Evolutionary conservation across 1,284 basidiomycete species (phyloP).

Genomic region (Ustilago crameri): DNA sequence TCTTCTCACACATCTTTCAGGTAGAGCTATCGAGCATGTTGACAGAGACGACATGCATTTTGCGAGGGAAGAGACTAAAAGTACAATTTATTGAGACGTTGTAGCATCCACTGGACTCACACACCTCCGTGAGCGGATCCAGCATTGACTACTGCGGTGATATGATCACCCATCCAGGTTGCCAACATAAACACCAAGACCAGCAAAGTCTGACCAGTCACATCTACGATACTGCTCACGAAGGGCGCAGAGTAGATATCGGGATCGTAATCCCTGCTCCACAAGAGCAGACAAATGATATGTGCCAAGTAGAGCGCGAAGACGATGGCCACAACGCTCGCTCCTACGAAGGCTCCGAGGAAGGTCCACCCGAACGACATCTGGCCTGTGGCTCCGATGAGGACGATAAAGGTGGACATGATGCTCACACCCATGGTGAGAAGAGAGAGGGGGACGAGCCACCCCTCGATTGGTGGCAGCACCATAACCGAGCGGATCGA

Average conservation of each 20-base stretch:
- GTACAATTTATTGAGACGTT: constrained; percentile 10
- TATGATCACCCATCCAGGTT: constrained; percentile 62
- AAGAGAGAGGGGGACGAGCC: constrained; percentile 57
- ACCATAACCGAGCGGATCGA: constrained; percentile 23
- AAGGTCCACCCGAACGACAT: constrained; percentile 62
- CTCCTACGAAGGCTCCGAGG: constrained; percentile 33
- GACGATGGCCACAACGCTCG: constrained; percentile 18
- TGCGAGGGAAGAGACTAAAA: constrained; percentile 14
- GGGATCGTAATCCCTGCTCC: constrained; percentile 85
- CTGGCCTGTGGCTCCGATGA: constrained; percentile 48
- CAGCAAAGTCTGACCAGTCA: constrained; percentile 86
- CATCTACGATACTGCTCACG: constrained; percentile 88
- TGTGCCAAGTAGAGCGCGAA: constrained; percentile 79
- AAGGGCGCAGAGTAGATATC: constrained; percentile 88
- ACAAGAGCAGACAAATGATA: constrained; percentile 80
- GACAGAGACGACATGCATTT: background rate
- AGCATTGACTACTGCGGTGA: constrained; percentile 46
- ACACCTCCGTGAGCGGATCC: constrained; percentile 51
- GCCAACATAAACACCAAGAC: constrained; percentile 70
- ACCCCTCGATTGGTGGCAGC: constrained; percentile 57
- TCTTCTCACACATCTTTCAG: background rate
- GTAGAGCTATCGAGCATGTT: background rate
- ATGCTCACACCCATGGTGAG: constrained; percentile 51
- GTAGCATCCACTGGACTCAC: constrained; percentile 1
- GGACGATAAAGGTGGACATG: constrained; percentile 51